These are phyloP conservation scores for Petunia axillaris DNA, from an alignment of 257 asterid species.

Conservation along the genomic window DNA sequence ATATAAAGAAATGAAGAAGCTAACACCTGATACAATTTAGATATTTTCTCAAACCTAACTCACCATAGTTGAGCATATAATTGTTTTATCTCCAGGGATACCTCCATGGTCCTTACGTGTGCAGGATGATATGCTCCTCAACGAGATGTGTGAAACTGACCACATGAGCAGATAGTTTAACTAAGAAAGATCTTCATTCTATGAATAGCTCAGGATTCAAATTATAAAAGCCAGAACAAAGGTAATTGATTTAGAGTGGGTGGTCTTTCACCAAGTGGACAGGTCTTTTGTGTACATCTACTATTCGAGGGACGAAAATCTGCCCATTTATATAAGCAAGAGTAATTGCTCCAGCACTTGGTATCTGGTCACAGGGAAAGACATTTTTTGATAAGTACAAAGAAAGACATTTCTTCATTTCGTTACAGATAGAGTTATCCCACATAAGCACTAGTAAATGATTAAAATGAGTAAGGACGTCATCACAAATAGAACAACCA, in stretches of 20 bases:
- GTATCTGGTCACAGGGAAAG: slow-evolving; percentile 28
- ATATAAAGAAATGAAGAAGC: background rate
- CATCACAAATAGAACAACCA: background rate
- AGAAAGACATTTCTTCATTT: background rate
- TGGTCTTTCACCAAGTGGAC: slow-evolving; percentile 3
- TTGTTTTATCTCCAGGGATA: slow-evolving; percentile 36
- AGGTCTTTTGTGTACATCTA: slow-evolving; percentile 26
- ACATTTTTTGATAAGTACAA: background rate
- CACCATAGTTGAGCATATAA: slow-evolving; percentile 33
- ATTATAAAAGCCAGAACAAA: background rate
- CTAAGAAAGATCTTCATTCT: background rate
- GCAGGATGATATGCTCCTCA: slow-evolving; percentile 32
- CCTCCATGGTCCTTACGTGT: slow-evolving; percentile 31
- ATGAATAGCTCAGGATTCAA: background rate
- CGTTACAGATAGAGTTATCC: background rate
- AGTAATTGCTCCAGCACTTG: slow-evolving; percentile 34
- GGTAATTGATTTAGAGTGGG: background rate
- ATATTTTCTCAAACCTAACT: slow-evolving; percentile 16
- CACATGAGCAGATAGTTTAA: slow-evolving; percentile 14
- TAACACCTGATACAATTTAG: background rate
- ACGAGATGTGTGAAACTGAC: slow-evolving; percentile 33
- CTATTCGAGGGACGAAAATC: slow-evolving; percentile 25
- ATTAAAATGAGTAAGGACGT: background rate
- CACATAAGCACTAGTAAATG: background rate
- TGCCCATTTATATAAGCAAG: slow-evolving; percentile 22